Conservation (phyloP, 805 yeast genomes). For the Peterozyma xylosa region DNA sequence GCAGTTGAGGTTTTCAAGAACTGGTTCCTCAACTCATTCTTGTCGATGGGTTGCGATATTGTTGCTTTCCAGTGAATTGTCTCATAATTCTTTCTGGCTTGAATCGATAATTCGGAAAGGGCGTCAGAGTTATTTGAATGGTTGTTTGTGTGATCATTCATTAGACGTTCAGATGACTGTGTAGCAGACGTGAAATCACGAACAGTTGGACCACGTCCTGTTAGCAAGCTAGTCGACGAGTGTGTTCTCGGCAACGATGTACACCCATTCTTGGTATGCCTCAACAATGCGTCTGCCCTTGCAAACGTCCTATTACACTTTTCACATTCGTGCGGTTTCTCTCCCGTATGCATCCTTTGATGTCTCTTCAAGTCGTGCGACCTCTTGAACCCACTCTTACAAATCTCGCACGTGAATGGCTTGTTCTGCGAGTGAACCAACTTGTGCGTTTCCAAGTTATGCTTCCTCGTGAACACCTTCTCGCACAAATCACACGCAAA, state of each 20-base stretch:
- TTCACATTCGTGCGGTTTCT: slow-evolving; percentile 56
- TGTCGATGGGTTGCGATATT: not conserved
- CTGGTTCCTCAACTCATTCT: not conserved
- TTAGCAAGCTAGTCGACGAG: not conserved
- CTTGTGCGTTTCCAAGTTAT: slow-evolving; percentile 66
- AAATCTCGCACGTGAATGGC: slow-evolving; percentile 57
- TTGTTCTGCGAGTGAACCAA: slow-evolving; percentile 59
- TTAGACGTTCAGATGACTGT: not conserved
- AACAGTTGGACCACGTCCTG: not conserved
- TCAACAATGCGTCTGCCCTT: slow-evolving; percentile 64
- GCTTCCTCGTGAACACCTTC: slow-evolving; percentile 63
- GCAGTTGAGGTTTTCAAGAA: not conserved
- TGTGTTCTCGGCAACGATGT: not conserved
- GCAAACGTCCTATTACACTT: slow-evolving; percentile 62
- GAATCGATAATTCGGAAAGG: not conserved
- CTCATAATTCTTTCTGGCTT: slow-evolving; percentile 1
- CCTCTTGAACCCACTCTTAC: slow-evolving; percentile 59
- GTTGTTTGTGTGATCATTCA: not conserved
- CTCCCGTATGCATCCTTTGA: slow-evolving; percentile 69
- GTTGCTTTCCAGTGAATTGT: slow-evolving; percentile 6
- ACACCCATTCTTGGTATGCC: slow-evolving; percentile 43
- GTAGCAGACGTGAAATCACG: not conserved
- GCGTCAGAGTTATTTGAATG: no score
- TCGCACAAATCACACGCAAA: slow-evolving; percentile 53
- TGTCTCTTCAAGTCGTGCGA: slow-evolving; percentile 75